Percentiles rank a stretch among this genome's conserved stretches.
Conservation (phyloP, 2,329 filamentous ascomycete species). For the Diplodia mutila region DNA sequence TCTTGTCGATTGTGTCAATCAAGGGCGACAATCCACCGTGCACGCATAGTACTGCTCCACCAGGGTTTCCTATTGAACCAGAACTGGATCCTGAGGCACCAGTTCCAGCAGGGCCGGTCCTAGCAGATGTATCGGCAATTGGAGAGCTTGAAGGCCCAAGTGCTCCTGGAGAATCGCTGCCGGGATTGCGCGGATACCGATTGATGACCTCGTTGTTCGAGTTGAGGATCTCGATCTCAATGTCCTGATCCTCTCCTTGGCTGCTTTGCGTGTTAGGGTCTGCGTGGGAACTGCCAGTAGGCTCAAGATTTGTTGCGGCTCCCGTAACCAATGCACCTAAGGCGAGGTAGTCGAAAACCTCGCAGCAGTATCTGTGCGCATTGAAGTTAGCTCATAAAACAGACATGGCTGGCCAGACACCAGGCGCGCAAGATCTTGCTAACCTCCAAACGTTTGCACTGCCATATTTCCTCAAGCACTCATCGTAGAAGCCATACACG, state of each 20-base stretch:
- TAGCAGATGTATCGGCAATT: slow-evolving; percentile 34
- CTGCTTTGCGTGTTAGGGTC: slow-evolving; percentile 55
- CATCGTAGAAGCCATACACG: slow-evolving; percentile 97
- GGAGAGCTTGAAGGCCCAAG: slow-evolving; percentile 44
- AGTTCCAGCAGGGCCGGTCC: slow-evolving; percentile 73
- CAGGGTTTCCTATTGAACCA: slow-evolving; percentile 62
- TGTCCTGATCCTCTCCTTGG: slow-evolving; percentile 62
- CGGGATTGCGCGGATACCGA: slow-evolving; percentile 61
- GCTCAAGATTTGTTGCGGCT: slow-evolving; percentile 68
- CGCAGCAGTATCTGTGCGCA: slow-evolving; percentile 74
- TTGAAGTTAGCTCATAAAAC: neutral
- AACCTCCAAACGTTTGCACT: slow-evolving; percentile 93
- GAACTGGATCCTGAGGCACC: slow-evolving; percentile 73
- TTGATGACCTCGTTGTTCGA: slow-evolving; percentile 79
- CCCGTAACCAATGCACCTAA: slow-evolving; percentile 90
- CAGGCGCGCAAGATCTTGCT: neutral
- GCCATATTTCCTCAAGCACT: slow-evolving; percentile 93
- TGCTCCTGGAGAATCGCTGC: slow-evolving; percentile 4
- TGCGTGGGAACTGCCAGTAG: slow-evolving; percentile 58
- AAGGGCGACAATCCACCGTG: slow-evolving; percentile 91
- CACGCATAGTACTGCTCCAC: slow-evolving; percentile 88
- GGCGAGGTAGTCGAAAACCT: slow-evolving; percentile 96
- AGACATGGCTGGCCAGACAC: neutral
- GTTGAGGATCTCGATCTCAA: slow-evolving; percentile 93
- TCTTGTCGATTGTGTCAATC: slow-evolving; percentile 93